Evolutionary conservation across 495 filamentous ascomycete species (phyloP).

Genomic region (Penicillium diatomitis): DNA sequence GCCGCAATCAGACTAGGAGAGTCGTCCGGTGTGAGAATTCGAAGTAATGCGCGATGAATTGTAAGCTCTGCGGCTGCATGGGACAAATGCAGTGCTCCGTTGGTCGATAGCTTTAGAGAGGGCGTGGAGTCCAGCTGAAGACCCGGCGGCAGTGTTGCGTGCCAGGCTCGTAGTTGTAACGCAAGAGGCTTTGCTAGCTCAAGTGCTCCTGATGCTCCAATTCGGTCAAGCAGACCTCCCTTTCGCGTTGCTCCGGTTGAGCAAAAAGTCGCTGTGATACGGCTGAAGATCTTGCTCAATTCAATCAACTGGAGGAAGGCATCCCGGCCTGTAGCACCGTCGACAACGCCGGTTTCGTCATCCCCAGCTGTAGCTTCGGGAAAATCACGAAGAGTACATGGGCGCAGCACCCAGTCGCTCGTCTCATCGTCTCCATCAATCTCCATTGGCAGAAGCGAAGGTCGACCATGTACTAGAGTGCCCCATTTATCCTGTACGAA

Average conservation of each 20-base stretch:
- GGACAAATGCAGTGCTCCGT: not conserved
- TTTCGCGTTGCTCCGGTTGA: slow-evolving; percentile 37
- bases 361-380: not conserved
- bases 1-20: not conserved
- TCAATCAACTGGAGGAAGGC: slow-evolving; percentile 62
- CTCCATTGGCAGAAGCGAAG: slow-evolving; percentile 66
- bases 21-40: not conserved
- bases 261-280: slow-evolving; percentile 75
- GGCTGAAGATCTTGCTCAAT: slow-evolving; percentile 65
- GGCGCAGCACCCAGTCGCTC: slow-evolving; percentile 26
- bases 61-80: not conserved
- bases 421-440: slow-evolving; percentile 36
- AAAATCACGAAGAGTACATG: not conserved
- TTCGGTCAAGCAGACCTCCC: slow-evolving; percentile 28
- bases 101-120: not conserved
- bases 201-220: slow-evolving; percentile 41
- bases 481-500: slow-evolving; percentile 90
- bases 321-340: slow-evolving; percentile 58
- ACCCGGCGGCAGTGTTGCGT: slow-evolving; percentile 26
- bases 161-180: slow-evolving; percentile 77
- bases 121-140: not conserved
- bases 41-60: not conserved
- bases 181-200: slow-evolving; percentile 74
- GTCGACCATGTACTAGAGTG: slow-evolving; percentile 73
- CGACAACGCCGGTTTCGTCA: slow-evolving; percentile 17